These are phyloP conservation scores for Didymella pomorum DNA, from an alignment of 2,329 filamentous ascomycete species.

Conservation along the genomic window DNA sequence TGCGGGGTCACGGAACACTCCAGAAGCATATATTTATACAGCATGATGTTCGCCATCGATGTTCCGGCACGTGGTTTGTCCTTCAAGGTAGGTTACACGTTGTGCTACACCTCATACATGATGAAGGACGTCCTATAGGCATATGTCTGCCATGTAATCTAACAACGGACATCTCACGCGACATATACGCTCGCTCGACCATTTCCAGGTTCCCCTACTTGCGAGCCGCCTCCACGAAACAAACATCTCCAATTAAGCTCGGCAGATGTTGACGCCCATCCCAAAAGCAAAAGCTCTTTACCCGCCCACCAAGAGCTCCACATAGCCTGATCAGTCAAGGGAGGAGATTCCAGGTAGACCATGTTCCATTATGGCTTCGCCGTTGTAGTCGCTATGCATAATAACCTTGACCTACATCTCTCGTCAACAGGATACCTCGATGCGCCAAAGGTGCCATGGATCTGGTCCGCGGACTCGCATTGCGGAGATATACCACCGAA, in stretches of 20 bases:
- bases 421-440: neutral
- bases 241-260: neutral
- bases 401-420: too few species aligned
- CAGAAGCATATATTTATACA: neutral
- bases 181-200: neutral
- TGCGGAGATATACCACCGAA: neutral
- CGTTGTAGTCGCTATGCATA: slow-evolving; percentile 13
- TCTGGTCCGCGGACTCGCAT: neutral
- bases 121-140: neutral
- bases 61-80: neutral
- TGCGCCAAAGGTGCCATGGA: neutral
- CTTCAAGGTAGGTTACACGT: neutral
- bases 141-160: neutral
- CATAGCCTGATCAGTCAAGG: neutral
- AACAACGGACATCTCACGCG: neutral
- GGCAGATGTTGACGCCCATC: slow-evolving; percentile 1
- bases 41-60: neutral
- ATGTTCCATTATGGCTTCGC: neutral
- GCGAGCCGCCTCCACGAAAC: slow-evolving; percentile 10
- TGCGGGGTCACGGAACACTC: slow-evolving; percentile 5
- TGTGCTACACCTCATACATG: neutral
- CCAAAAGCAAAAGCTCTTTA: slow-evolving; percentile 15
- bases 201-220: slow-evolving; percentile 3
- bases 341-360: neutral
- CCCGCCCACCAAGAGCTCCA: neutral